phyloP scores from a whole-genome alignment of 768 basidiomycete species.

The Hortiboletus flavorubellus region DNA sequence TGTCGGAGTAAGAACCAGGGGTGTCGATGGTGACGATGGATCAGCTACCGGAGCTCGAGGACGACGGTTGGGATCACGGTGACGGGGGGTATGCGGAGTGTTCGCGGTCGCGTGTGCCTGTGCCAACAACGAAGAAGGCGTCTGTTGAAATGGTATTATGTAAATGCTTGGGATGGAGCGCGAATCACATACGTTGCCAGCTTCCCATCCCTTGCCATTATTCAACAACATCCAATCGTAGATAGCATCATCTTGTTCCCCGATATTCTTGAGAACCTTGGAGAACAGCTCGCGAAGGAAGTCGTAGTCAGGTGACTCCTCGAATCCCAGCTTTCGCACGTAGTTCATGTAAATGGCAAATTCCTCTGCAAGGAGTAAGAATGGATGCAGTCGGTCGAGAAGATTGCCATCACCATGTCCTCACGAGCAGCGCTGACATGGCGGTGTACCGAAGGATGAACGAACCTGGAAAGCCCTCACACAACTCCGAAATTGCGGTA shows the following conservation, averaged over 20 bases:
- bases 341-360: conserved; percentile 99
- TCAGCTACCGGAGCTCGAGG: conserved; percentile 52
- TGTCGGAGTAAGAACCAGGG: conserved; percentile 62
- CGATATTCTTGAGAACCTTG: conserved; percentile 84
- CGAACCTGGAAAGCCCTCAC: conserved; percentile 93
- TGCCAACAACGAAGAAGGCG: conserved; percentile 41
- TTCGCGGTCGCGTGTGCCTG: conserved; percentile 56
- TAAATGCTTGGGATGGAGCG: background rate
- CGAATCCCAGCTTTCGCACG: conserved; percentile 96
- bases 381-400: background rate
- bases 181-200: conserved; percentile 60
- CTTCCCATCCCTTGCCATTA: conserved; percentile 95
- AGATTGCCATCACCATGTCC: background rate
- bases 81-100: conserved; percentile 48
- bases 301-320: conserved; percentile 97
- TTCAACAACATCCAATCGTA: conserved; percentile 98
- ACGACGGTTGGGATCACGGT: conserved; percentile 54
- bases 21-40: conserved; percentile 49
- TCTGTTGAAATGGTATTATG: conserved; percentile 29
- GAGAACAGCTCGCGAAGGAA: conserved; percentile 93
- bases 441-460: background rate
- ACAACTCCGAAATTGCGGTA: conserved; percentile 86
- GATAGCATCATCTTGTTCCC: conserved; percentile 86
- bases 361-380: conserved; percentile 54
- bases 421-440: background rate